Percentiles rank a stretch among this genome's conserved stretches.
These are phyloP conservation scores for Eucalyptus curtisii DNA, from an alignment of 345 rosid species.

Conservation along the genomic window DNA sequence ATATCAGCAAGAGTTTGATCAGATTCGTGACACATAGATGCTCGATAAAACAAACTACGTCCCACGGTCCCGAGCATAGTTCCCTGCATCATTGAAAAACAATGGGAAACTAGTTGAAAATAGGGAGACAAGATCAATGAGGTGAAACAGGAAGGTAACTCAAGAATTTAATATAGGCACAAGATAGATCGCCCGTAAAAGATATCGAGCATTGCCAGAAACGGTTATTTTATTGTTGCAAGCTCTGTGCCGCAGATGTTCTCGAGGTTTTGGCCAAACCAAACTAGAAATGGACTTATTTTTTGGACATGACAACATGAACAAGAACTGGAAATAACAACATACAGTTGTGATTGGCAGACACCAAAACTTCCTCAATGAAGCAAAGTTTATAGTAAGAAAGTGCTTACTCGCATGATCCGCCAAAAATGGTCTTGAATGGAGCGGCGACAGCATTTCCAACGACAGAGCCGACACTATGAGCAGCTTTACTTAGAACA, in stretches of 20 bases:
- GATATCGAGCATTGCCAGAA: neutral
- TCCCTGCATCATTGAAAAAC: slow-evolving; percentile 21
- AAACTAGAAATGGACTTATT: neutral
- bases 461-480: slow-evolving; percentile 32
- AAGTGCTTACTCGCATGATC: slow-evolving; percentile 41
- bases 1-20: slow-evolving; percentile 39
- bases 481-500: slow-evolving; percentile 36
- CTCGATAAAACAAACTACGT: slow-evolving; percentile 59
- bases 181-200: neutral
- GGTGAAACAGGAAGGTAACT: neutral
- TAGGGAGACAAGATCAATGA: neutral
- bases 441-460: slow-evolving; percentile 52
- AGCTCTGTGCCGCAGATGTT: neutral
- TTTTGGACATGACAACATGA: neutral
- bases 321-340: neutral
- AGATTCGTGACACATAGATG: slow-evolving; percentile 57
- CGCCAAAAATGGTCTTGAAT: slow-evolving; percentile 40
- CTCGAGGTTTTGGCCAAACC: neutral
- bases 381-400: neutral
- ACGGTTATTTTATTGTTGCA: neutral
- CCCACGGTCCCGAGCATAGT: slow-evolving; percentile 66
- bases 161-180: neutral
- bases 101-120: neutral
- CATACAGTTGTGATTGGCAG: neutral
- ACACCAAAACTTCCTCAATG: neutral